Evolutionary conservation across 352 stramenopile species (phyloP).

Genomic region (Phytophthora lateralis): DNA sequence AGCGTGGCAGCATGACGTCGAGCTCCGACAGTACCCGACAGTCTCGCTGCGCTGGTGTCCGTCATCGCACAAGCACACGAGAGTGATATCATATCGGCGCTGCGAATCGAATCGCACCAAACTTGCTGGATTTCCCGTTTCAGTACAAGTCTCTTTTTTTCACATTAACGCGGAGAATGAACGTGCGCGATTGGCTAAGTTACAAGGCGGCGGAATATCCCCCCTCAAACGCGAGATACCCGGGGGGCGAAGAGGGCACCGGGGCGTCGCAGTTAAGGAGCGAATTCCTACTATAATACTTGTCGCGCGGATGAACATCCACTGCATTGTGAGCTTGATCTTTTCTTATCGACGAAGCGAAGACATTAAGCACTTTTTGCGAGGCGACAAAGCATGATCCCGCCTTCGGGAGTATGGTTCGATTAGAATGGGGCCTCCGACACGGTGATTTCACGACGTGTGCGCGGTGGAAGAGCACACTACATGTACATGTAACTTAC

Average conservation of each 20-base stretch:
- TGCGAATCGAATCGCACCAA: neutral
- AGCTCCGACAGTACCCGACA: neutral
- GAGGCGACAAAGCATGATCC: neutral
- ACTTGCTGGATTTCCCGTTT: too few species aligned
- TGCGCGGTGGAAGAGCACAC: too few species aligned
- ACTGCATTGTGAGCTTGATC: neutral
- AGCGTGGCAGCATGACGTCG: neutral
- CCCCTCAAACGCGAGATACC: too few species aligned
- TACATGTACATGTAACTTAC: too few species aligned
- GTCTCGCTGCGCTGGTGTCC: neutral
- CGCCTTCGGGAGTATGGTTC: neutral
- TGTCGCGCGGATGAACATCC: neutral
- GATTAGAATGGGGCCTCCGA: neutral
- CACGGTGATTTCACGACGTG: neutral
- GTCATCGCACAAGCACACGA: neutral
- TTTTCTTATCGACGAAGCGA: neutral
- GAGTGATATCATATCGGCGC: constrained; percentile 1
- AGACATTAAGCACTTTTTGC: too few species aligned
- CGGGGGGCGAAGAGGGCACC: neutral
- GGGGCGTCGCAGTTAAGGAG: neutral
- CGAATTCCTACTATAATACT: neutral
- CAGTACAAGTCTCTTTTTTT: neutral
- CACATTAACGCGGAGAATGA: neutral
- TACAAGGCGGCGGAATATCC: too few species aligned
- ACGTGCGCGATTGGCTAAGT: too few species aligned